Evolutionary conservation across 306 rosid species (phyloP).

Genomic region (Medicago lupulina): DNA sequence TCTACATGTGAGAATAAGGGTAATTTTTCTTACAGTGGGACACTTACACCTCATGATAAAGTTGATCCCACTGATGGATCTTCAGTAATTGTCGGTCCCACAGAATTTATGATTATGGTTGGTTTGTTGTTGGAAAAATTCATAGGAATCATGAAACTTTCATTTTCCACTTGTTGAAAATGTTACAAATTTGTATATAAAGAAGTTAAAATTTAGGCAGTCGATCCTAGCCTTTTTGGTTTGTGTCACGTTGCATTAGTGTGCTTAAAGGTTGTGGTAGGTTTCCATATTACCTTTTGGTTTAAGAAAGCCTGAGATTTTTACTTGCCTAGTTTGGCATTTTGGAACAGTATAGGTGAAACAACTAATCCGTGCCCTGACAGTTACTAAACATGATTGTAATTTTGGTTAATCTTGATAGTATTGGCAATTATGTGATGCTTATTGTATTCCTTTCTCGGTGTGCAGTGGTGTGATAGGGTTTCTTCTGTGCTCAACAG

Average conservation of each 20-base stretch:
- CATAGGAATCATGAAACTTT: not conserved
- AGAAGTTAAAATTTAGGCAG: not conserved
- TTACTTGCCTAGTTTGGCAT: not conserved
- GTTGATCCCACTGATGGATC: constrained; percentile 1
- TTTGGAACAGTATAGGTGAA: constrained; percentile 3
- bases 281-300: constrained; percentile 1
- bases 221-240: constrained; percentile 24
- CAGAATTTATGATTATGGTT: constrained; percentile 4
- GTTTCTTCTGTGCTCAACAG: constrained; percentile 82
- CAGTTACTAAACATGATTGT: constrained; percentile 8
- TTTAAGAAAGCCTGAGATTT: constrained; percentile 5
- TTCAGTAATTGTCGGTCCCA: constrained; percentile 1
- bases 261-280: constrained; percentile 22
- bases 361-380: not conserved
- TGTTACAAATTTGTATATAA: not conserved
- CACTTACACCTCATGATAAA: constrained; percentile 18
- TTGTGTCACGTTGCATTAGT: not conserved
- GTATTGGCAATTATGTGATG: not conserved
- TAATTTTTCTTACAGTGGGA: not conserved
- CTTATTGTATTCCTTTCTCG: constrained; percentile 26
- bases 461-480: constrained; percentile 89
- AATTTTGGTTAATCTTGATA: constrained; percentile 17
- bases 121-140: not conserved
- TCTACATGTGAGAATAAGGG: not conserved
- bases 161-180: not conserved